Conservation (phyloP, 768 basidiomycete species). For the Leucocoprinus birnbaumii region DNA sequence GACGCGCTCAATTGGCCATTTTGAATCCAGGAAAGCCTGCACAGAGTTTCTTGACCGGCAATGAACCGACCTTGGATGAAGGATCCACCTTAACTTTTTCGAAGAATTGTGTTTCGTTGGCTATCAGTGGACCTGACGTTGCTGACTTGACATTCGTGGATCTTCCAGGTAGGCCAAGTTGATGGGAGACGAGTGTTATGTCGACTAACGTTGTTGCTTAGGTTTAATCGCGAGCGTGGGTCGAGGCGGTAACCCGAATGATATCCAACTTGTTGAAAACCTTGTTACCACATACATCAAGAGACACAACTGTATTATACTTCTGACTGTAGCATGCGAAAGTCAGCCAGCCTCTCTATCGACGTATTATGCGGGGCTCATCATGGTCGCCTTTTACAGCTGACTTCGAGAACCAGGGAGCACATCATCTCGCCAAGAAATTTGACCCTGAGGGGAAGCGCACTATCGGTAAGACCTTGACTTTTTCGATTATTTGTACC, state of each 20-base stretch:
- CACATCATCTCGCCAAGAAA: slow-evolving; percentile 59
- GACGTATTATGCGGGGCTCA: background rate
- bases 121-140: slow-evolving; percentile 57
- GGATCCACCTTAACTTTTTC: slow-evolving; percentile 51
- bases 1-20: slow-evolving; percentile 63
- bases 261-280: slow-evolving; percentile 59
- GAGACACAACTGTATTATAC: slow-evolving; percentile 58
- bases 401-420: slow-evolving; percentile 79
- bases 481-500: too few relatives aligned
- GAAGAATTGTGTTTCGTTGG: slow-evolving; percentile 51
- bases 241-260: slow-evolving; percentile 37
- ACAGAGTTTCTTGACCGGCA: slow-evolving; percentile 38
- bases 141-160: slow-evolving; percentile 67
- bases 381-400: slow-evolving; percentile 34
- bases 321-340: slow-evolving; percentile 62
- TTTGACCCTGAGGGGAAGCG: slow-evolving; percentile 61
- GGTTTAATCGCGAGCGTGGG: slow-evolving; percentile 9
- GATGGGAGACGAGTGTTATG: background rate
- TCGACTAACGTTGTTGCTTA: background rate
- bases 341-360: slow-evolving; percentile 41
- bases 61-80: slow-evolving; percentile 14
- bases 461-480: slow-evolving; percentile 77
- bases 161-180: slow-evolving; percentile 41
- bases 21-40: slow-evolving; percentile 46
- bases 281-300: slow-evolving; percentile 59